Evolutionary conservation across 148 eudicot species (phyloP), one percentile per base, ranked within the genome.

Genomic region (Talinum fruticosum): DNA sequence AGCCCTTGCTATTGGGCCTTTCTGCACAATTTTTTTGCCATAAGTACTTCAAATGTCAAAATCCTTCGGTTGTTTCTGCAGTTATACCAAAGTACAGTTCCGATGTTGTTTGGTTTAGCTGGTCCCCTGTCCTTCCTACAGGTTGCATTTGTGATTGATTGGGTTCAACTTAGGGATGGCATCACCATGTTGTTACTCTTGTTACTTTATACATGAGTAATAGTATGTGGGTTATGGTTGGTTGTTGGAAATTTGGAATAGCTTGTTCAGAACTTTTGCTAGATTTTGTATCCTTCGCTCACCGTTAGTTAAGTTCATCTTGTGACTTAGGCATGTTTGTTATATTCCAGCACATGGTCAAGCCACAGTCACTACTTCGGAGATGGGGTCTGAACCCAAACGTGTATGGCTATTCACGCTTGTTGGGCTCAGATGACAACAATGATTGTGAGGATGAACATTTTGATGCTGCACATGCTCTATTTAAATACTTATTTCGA

Each of bases 311-410:
- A 36, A 30, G 10, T 66, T 44, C 34, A 34, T 65, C 78, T 62
- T 64, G 78, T 78, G 73, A 67, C 75, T 64, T 51, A 72, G 32
- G 54, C 21, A 57, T 81, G 61, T 76, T 67, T 76, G 26, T 61
- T 80, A 59, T 84, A 74, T 73, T 74, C 78, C 81, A 81, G 82
- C 81, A 81, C 74, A 79, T n/a, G 15, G 77, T 84, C 70, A 78
- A 49, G 86, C 77, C 66, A 18, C 76, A 82, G 66, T 84, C 82
- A 68, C 64, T 32, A 62, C 69, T 54, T 26, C 74, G 79, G 72
- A 83, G 77, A 28, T 44, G 66, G 74, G 29, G 32, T 64, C 75
- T 61, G 71, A 76, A 72, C 69, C 66, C 80, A 75, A 54, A 41
- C 82, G 37, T 38, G 79, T 36, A 16, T 41, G 10, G 74, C 54